Conservation (phyloP, 805 yeast species). For the Dipodascus geniculatus region DNA sequence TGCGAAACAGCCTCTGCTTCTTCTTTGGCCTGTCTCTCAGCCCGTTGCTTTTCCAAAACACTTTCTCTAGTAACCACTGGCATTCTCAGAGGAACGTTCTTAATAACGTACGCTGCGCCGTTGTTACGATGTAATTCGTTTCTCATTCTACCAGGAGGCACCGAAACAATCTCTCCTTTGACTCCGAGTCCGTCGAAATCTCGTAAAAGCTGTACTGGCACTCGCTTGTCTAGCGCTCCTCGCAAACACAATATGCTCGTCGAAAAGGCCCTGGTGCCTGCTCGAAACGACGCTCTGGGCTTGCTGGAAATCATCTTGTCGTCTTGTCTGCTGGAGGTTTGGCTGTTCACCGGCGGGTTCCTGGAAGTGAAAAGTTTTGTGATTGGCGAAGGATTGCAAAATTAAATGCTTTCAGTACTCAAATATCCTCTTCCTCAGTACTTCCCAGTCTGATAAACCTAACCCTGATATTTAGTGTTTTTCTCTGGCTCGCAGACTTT, state of each 20-base stretch:
- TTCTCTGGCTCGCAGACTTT: not conserved
- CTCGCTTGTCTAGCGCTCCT: conserved; percentile 5
- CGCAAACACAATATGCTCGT: not conserved
- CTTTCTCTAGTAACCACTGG: conserved; percentile 10
- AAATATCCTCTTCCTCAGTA: not conserved
- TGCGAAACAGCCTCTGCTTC: conserved; percentile 1
- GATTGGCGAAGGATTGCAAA: not conserved
- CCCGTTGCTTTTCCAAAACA: conserved; percentile 1
- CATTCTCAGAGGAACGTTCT: conserved; percentile 20
- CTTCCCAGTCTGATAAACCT: not conserved
- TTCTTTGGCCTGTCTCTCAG: not conserved
- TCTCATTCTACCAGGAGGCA: conserved; percentile 74
- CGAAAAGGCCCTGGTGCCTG: not conserved
- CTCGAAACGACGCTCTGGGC: too few species aligned
- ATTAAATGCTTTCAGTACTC: not conserved
- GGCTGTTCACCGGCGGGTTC: too few species aligned
- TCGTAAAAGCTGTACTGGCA: conserved; percentile 63
- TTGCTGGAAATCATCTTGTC: not conserved
- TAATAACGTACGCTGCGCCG: conserved; percentile 59
- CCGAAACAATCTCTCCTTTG: conserved; percentile 62
- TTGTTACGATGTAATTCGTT: conserved; percentile 58
- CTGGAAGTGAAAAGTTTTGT: not conserved
- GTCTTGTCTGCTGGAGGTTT: too few species aligned
- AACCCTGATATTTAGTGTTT: not conserved
- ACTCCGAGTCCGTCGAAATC: conserved; percentile 55